phyloP scores from a whole-genome alignment of 1,284 basidiomycete species.

The Apiotrichum sp. region DNA sequence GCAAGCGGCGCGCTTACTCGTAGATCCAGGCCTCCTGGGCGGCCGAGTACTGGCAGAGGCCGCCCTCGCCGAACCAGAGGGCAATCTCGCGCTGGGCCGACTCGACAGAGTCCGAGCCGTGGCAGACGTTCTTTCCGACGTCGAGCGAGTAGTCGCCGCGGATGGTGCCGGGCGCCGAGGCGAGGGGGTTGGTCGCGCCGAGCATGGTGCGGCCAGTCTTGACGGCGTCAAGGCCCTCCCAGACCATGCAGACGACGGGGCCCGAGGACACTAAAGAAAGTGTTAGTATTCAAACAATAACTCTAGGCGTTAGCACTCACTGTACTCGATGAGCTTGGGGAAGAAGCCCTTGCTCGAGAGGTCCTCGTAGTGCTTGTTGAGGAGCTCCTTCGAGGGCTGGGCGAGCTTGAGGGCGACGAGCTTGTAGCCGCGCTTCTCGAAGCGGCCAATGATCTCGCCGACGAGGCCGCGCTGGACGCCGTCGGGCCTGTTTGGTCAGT shows the following conservation, averaged over 20 bases:
- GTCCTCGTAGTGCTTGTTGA: conserved; percentile 90
- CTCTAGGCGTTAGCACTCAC: conserved; percentile 21
- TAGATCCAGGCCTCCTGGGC: conserved; percentile 69
- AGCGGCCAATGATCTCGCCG: conserved; percentile 86
- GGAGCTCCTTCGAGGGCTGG: conserved; percentile 66
- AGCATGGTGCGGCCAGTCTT: conserved; percentile 93
- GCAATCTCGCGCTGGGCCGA: conserved; percentile 31
- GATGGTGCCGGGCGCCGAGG: conserved; percentile 77
- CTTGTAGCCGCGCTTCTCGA: conserved; percentile 94
- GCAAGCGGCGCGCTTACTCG: conserved; percentile 53
- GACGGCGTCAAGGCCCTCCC: conserved; percentile 93
- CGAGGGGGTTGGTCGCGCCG: conserved; percentile 93
- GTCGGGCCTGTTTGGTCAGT: conserved; percentile 62
- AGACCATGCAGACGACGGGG: conserved; percentile 95
- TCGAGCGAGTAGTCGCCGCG: conserved; percentile 82
- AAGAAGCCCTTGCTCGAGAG: conserved; percentile 88
- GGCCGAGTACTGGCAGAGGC: conserved; percentile 62
- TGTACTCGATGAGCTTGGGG: conserved; percentile 83
- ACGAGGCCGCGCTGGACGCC: conserved; percentile 93
- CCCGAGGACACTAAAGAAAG: conserved; percentile 65
- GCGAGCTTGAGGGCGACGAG: conserved; percentile 75
- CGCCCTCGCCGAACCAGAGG: conserved; percentile 58
- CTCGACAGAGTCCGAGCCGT: conserved; percentile 74
- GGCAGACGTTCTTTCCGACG: conserved; percentile 12
- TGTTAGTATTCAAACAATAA: neutral